Conservation (phyloP, 2,329 filamentous ascomycete genomes). For the Catunica adiposa region DNA sequence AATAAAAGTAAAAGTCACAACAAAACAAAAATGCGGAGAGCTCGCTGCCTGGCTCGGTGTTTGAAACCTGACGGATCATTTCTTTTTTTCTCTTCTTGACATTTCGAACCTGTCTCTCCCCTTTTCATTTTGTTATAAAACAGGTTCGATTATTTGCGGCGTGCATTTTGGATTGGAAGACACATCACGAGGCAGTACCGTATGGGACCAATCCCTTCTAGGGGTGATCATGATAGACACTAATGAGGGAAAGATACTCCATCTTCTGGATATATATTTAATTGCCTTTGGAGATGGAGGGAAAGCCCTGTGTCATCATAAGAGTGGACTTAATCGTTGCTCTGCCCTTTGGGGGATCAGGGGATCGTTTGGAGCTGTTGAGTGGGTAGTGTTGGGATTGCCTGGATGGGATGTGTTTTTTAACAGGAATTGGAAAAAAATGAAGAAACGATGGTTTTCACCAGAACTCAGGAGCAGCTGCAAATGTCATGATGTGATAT, state of each 20-base stretch:
- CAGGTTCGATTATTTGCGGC: not conserved
- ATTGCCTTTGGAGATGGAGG: conserved; percentile 36
- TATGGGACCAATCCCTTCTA: conserved; percentile 10
- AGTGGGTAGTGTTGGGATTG: not conserved
- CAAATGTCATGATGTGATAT: not conserved
- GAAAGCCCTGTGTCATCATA: conserved; percentile 93
- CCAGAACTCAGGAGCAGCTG: not conserved
- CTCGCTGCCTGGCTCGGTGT: conserved; percentile 6
- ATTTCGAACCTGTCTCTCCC: conserved; percentile 6
- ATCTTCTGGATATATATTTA: conserved; percentile 17
- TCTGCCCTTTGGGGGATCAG: conserved; percentile 30
- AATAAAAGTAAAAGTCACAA: conserved; percentile 15
- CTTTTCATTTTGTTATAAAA: conserved; percentile 1
- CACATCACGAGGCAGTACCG: not conserved
- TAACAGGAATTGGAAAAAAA: not conserved
- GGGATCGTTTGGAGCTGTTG: not conserved
- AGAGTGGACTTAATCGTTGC: conserved; percentile 82
- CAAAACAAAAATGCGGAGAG: conserved; percentile 15
- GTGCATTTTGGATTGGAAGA: conserved; percentile 3
- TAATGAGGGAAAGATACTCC: conserved; percentile 99
- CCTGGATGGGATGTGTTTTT: not conserved
- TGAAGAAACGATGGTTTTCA: conserved; percentile 2
- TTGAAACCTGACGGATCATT: conserved; percentile 11
- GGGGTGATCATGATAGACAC: conserved; percentile 48
- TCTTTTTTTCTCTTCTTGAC: conserved; percentile 12